phyloP scores from a whole-genome alignment of 2,329 filamentous ascomycete species.

The Elsinoe perseae region DNA sequence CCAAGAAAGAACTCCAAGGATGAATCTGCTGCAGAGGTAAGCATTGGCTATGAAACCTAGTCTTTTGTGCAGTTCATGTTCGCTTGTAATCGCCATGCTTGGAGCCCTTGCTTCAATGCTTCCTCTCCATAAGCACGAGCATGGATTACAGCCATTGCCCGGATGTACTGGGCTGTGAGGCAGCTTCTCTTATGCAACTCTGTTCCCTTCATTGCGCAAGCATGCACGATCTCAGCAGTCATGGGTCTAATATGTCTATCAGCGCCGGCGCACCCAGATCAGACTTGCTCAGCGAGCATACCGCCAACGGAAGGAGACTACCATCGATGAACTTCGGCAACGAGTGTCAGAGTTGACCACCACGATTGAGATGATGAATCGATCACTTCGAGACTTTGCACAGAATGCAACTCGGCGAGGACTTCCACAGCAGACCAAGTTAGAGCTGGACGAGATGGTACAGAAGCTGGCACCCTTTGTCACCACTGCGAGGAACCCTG shows the following conservation, averaged over 20 bases:
- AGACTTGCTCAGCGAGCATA: constrained; percentile 80
- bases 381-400: constrained; percentile 59
- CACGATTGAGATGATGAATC: constrained; percentile 66
- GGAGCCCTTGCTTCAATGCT: background rate
- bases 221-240: background rate
- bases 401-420: constrained; percentile 38
- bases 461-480: constrained; percentile 18
- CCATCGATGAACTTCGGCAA: constrained; percentile 64
- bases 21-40: constrained; percentile 67
- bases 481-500: constrained; percentile 22
- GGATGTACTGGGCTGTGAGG: too few relatives aligned
- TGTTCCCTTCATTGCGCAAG: background rate
- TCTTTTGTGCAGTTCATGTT: background rate
- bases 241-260: constrained; percentile 9
- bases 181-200: too few relatives aligned
- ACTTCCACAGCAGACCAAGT: background rate
- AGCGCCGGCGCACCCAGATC: constrained; percentile 81
- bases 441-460: constrained; percentile 22
- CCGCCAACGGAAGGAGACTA: constrained; percentile 73
- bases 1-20: constrained; percentile 70
- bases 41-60: constrained; percentile 13
- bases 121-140: background rate
- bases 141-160: too few relatives aligned
- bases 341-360: constrained; percentile 62
- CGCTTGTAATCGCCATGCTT: background rate